Base-by-base conservation (phyloP, 352 stramenopile genomes). In the Aphanomyces invadans region DNA sequence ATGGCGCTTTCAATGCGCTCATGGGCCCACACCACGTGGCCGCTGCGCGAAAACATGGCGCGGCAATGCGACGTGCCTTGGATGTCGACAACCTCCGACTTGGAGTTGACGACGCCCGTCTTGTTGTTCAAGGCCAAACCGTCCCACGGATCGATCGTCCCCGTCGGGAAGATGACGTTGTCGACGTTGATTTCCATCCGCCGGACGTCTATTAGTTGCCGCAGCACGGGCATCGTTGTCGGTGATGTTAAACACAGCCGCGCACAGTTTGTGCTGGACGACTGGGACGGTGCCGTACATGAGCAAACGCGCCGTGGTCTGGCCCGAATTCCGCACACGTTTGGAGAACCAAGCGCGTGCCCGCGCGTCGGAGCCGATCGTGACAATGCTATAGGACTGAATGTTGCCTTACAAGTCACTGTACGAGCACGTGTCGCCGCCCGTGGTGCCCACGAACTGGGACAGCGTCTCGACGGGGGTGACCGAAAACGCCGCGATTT, bases 391-490 rank as follows among this genome's bases (percentile, higher is more conserved):
- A 29, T 51, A 53, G 21, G 4, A 23, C 12, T 52, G 9, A 9
- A 52, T 23, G 44, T 52, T 26, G 9, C 19, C 19, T 12, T 87
- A 83, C 55, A 90, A 95, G 75, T 88, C 88, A n/a, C 78, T 73
- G 53, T 80, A 79, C 19, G 81, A 89, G 44, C 93, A 95, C 12
- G 10, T 52, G 33, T 63, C 42, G 21, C 21, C 28, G 42, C 21
- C 21, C 17, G 25, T 19, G 25, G 9, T 29, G 21, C 21, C 33
- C 5, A 39, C n/a, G n/a, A 63, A 39, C 25, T 51, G 4, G n/a
- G 55, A 29, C 7, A 63, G 21, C 21, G 52, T 63, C 23, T 63
- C 55, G 4, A 63, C 11, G 4, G 55, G 36, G 17, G 33, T 51
- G 26, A 29, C 23, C 10, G 9, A 4, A 9, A 17, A 25, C 25